Conservation (phyloP, 345 rosid species). For the Camelina hispida region DNA sequence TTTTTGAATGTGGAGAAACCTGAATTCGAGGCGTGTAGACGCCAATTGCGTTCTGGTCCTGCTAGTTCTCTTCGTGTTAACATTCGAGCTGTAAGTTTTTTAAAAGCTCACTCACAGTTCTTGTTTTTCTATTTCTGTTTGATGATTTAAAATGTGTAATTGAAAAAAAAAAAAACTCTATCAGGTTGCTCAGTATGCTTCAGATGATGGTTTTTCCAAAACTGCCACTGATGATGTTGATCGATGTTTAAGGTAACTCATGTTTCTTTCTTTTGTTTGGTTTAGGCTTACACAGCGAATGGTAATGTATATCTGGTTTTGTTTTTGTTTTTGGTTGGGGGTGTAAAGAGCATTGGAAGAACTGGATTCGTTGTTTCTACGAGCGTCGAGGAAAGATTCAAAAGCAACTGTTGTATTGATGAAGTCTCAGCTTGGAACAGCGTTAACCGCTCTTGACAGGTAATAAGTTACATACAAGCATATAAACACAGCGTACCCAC, state of each 20-base stretch:
- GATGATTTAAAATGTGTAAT: constrained; percentile 47
- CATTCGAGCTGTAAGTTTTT: constrained; percentile 71
- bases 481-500: neutral
- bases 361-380: constrained; percentile 72
- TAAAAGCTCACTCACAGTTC: neutral
- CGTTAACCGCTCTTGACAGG: constrained; percentile 68
- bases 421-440: constrained; percentile 67
- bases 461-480: constrained; percentile 11
- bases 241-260: constrained; percentile 70
- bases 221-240: constrained; percentile 69
- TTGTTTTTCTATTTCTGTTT: constrained; percentile 45
- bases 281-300: neutral
- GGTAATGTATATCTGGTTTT: neutral
- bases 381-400: constrained; percentile 72
- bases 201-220: constrained; percentile 72
- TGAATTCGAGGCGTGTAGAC: constrained; percentile 61
- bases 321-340: neutral
- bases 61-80: constrained; percentile 78
- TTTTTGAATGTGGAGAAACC: constrained; percentile 64
- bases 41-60: constrained; percentile 71
- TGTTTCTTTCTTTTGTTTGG: neutral
- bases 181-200: constrained; percentile 92
- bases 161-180: constrained; percentile 38
- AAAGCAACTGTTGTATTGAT: constrained; percentile 61
- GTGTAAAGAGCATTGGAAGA: constrained; percentile 73